Evolutionary conservation across 75 land plant genomes (phyloP).

Genomic region (Cunninghamia lanceolata): DNA sequence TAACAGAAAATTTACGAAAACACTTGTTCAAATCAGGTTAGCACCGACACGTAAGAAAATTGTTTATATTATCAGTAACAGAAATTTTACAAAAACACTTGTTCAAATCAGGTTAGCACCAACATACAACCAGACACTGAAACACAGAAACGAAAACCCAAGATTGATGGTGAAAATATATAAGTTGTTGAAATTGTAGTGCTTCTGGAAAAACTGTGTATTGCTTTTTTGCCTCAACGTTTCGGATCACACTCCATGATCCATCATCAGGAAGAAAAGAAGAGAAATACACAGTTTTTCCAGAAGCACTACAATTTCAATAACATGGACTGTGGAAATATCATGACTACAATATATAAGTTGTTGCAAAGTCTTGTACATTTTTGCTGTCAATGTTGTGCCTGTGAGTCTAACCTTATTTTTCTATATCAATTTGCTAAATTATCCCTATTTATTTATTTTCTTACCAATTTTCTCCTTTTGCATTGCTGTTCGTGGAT

Average conservation of each 20-base stretch:
- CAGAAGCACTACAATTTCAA: too few relatives aligned
- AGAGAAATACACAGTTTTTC: too few relatives aligned
- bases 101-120: background rate
- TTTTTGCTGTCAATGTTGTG: background rate
- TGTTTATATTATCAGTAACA: background rate
- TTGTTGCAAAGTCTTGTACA: too few relatives aligned
- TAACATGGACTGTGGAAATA: too few relatives aligned
- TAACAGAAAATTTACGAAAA: too few relatives aligned
- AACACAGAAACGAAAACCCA: background rate
- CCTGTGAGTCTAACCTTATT: background rate
- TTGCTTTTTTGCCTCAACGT: too few relatives aligned
- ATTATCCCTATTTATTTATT: background rate
- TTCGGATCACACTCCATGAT: too few relatives aligned
- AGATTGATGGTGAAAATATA: background rate
- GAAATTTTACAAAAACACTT: background rate
- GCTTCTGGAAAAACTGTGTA: too few relatives aligned
- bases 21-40: background rate
- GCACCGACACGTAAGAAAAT: background rate
- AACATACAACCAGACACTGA: background rate
- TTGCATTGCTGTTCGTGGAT: background rate
- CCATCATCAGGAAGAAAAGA: too few relatives aligned
- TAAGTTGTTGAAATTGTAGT: too few relatives aligned
- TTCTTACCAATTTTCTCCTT: background rate
- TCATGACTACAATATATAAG: too few relatives aligned
- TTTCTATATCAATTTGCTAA: background rate